A percentile compares a stretch with the other conserved stretches of the same genome.
Conservation (phyloP, 2,329 filamentous ascomycete genomes). For the Nothopassalora personata region DNA sequence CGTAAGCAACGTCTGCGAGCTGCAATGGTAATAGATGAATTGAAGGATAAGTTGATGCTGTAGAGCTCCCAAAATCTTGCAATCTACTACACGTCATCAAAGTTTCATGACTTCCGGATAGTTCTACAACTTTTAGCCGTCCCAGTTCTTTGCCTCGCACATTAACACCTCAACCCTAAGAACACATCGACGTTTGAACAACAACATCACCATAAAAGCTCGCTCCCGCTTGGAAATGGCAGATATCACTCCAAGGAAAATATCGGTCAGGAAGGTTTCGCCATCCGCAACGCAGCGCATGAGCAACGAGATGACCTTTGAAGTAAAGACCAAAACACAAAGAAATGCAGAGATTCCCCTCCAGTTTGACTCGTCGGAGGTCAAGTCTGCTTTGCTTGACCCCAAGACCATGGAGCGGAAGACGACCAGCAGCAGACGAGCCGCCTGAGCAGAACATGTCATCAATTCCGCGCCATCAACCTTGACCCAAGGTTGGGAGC, state of each 20-base stretch:
- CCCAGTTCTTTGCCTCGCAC: not conserved
- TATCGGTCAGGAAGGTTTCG: not conserved
- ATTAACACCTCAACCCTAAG: not conserved
- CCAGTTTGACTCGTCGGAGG: conserved; percentile 23
- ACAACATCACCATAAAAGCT: not conserved
- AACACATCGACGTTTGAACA: not conserved
- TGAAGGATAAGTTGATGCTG: not conserved
- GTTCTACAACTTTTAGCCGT: not conserved
- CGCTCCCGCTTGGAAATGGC: not conserved
- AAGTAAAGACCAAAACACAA: conserved; percentile 4
- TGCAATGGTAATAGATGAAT: not conserved
- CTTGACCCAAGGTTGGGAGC: not conserved
- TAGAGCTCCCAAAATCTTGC: not conserved
- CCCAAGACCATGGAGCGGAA: conserved; percentile 22
- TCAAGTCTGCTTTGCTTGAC: conserved; percentile 22
- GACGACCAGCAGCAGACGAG: not conserved
- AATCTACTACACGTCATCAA: not conserved
- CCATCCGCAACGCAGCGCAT: not conserved
- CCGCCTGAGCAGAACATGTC: not conserved
- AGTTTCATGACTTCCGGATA: not conserved
- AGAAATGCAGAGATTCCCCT: conserved; percentile 5
- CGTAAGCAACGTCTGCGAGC: not conserved
- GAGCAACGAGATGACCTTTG: conserved; percentile 7
- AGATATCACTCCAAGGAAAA: not conserved
- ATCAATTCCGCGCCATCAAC: not conserved